Evolutionary conservation across 805 yeast genomes (phyloP).

Genomic region (Kuraishia hungarica): DNA sequence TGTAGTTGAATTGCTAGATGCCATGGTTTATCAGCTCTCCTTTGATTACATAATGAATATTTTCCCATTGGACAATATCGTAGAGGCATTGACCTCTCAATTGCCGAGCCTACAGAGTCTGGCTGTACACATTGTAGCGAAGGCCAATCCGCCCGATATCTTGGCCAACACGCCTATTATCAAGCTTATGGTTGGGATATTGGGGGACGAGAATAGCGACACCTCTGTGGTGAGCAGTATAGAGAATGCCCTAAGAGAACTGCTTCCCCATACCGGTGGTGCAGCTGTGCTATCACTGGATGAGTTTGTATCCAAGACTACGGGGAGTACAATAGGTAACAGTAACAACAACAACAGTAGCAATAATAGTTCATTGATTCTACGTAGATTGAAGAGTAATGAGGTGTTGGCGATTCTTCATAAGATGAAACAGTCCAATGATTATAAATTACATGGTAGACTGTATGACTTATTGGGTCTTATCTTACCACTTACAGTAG

Average conservation of each 20-base stretch:
- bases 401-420: constrained; percentile 14
- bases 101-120: constrained; percentile 17
- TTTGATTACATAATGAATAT: constrained; percentile 19
- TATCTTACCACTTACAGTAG: constrained; percentile 15
- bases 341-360: too few species aligned
- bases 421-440: constrained; percentile 11
- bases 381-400: constrained; percentile 18
- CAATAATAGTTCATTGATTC: constrained; percentile 12
- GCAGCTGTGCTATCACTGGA: constrained; percentile 10
- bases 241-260: constrained; percentile 12
- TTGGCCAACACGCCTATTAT: constrained; percentile 22
- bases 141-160: constrained; percentile 23
- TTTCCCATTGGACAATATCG: constrained; percentile 14
- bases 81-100: constrained; percentile 19
- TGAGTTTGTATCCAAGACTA: neutral
- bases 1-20: constrained; percentile 13
- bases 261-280: too few species aligned
- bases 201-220: constrained; percentile 12
- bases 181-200: constrained; percentile 13
- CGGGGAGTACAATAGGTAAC: too few species aligned
- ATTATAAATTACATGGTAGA: constrained; percentile 12
- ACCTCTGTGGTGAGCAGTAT: constrained; percentile 14
- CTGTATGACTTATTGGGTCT: constrained; percentile 21
- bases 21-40: constrained; percentile 16
- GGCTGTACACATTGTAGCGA: constrained; percentile 15